Evolutionary conservation across 306 rosid species (phyloP).

Genomic region (Rosa multiflora): DNA sequence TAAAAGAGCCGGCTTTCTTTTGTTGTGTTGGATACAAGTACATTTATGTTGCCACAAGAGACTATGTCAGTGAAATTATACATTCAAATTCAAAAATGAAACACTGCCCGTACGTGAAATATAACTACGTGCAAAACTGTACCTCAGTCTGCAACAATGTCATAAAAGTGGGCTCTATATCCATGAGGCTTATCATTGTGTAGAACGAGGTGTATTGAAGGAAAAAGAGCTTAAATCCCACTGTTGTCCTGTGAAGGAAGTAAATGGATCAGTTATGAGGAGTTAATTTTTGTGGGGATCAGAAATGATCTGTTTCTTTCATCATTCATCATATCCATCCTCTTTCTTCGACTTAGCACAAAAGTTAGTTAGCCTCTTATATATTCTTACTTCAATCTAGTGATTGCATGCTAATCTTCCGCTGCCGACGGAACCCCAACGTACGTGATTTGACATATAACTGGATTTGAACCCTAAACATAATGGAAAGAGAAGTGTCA

Average conservation of each 20-base stretch:
- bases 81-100: slow-evolving; percentile 17
- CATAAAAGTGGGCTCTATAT: neutral
- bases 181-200: neutral
- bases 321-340: neutral
- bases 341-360: neutral
- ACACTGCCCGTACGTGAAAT: neutral
- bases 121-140: neutral
- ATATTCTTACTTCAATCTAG: neutral
- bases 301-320: neutral
- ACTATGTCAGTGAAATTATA: slow-evolving; percentile 23
- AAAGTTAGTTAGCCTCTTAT: neutral
- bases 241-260: neutral
- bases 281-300: neutral
- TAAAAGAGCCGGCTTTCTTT: slow-evolving; percentile 26
- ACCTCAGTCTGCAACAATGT: neutral
- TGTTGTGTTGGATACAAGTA: slow-evolving; percentile 29
- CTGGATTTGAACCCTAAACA: neutral
- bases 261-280: slow-evolving; percentile 1
- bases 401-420: neutral
- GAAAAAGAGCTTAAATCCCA: neutral
- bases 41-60: slow-evolving; percentile 30
- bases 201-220: neutral
- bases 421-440: neutral
- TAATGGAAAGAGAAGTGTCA: neutral
- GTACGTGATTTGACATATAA: neutral